Evolutionary conservation across 495 filamentous ascomycete genomes (phyloP), one percentile per base, ranked within the genome.

Genomic region (Trichoderma virens): DNA sequence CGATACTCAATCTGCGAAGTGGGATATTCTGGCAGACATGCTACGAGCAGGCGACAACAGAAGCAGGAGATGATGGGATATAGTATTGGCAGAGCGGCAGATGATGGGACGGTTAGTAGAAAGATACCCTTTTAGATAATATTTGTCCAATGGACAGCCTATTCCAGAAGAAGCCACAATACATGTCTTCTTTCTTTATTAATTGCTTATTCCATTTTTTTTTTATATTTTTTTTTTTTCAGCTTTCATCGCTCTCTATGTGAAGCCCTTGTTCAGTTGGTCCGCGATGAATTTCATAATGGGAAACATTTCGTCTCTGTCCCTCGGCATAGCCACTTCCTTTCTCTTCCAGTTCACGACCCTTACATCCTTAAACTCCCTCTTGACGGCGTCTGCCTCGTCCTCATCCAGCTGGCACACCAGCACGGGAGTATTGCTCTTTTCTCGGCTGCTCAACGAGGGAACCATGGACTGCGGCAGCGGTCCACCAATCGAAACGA

Each of bases 251-350:
- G n/a, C 31, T 20, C 38, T 61, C 59, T 62, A 62, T 43, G 61
- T 64, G 16, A 61, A 43, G 61, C 64, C 68, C 56, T 63, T 68
- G 41, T 67, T 70, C 71, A 98, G 73, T 68, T 90, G 81, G 63
- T 90, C 81, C 0, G 88, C 90, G 71, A 97, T 90, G 75, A 97
- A 98, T 70, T 86, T 82, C 93, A 98, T 97, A 59, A 97, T 84
- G 2, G 94, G 93, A 66, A 90, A 66, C 85, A 94, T 91, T 81
- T 98, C 93, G 25, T 96, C 92, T 62, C 87, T 78, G 72, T 79
- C 91, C 65, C 77, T 75, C 27, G 92, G 90, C 94, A 97, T 97
- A 9, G 82, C 82, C 78, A 97, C 94, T 11, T 88, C 90, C 14
- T 69, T 70, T 72, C 86, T 84, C 65, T 68, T 74, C 89, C 94